Evolutionary conservation across 306 rosid species (phyloP).

Genomic region (Lathyrus tuberosus): DNA sequence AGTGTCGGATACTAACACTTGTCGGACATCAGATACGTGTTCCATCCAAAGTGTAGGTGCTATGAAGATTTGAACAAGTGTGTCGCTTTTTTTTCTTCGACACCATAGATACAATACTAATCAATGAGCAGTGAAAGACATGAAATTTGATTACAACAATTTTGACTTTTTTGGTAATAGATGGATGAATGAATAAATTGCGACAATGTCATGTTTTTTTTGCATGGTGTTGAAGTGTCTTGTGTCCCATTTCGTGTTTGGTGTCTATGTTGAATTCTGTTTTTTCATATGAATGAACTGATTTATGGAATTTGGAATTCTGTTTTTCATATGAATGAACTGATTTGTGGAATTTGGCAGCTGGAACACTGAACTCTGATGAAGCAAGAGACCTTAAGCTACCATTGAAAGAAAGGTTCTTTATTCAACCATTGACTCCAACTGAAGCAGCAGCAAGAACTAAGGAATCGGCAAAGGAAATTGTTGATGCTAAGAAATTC

Average conservation of each 20-base stretch:
- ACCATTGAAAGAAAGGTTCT: conserved; percentile 84
- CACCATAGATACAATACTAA: too few relatives aligned
- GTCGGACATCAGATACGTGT: background rate
- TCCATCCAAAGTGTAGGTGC: background rate
- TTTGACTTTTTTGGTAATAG: too few relatives aligned
- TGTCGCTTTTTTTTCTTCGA: too few relatives aligned
- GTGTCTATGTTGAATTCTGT: too few relatives aligned
- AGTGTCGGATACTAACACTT: background rate
- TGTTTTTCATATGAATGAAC: background rate
- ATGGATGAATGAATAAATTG: too few relatives aligned
- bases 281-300: background rate
- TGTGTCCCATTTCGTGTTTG: too few relatives aligned
- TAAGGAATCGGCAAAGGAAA: conserved; percentile 91
- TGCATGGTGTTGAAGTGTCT: too few relatives aligned
- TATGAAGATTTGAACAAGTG: too few relatives aligned
- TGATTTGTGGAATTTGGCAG: conserved; percentile 51
- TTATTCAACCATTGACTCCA: conserved; percentile 72
- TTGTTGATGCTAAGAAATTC: conserved; percentile 66
- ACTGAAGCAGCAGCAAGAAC: conserved; percentile 72
- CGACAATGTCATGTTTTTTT: too few relatives aligned
- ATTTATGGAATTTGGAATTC: conserved; percentile 8
- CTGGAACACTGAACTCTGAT: conserved; percentile 90
- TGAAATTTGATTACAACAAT: too few relatives aligned
- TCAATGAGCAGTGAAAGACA: too few relatives aligned
- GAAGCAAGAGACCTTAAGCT: conserved; percentile 77